phyloP scores from a whole-genome alignment of 768 basidiomycete genomes.

The Dendrothele bispora region DNA sequence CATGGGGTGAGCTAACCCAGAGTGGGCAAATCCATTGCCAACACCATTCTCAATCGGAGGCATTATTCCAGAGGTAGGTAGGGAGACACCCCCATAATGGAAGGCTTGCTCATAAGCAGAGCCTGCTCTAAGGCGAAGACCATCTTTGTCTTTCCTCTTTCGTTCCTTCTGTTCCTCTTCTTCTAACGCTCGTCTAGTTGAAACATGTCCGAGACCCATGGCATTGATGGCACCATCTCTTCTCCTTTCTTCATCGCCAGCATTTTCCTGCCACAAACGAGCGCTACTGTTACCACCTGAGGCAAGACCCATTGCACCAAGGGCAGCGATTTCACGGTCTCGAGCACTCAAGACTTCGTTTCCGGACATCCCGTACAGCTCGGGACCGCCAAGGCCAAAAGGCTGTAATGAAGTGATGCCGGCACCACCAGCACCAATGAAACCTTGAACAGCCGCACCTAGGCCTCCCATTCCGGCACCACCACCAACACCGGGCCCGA shows the following conservation, averaged over 20 bases:
- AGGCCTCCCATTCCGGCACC: constrained; percentile 19
- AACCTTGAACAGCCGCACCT: not conserved
- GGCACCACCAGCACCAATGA: not conserved
- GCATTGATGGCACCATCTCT: constrained; percentile 32
- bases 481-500: constrained; percentile 13
- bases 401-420: not conserved
- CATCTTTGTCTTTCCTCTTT: constrained; percentile 39
- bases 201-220: constrained; percentile 37
- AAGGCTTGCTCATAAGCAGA: constrained; percentile 79
- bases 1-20: no score
- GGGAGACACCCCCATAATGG: constrained; percentile 47
- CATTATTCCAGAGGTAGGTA: constrained; percentile 20
- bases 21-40: constrained; percentile 7
- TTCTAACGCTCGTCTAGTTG: constrained; percentile 57
- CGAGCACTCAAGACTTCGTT: constrained; percentile 35
- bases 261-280: constrained; percentile 10
- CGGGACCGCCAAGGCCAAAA: not conserved
- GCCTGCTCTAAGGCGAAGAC: constrained; percentile 39
- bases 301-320: constrained; percentile 49
- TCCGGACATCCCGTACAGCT: constrained; percentile 4
- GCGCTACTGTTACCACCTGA: constrained; percentile 32
- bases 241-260: constrained; percentile 19
- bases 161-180: constrained; percentile 63
- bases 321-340: constrained; percentile 47
- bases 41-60: constrained; percentile 7